Percentiles rank a stretch among this genome's conserved stretches.
These are phyloP conservation scores for Sugiyamaella chiloensis DNA, from an alignment of 805 yeast species.

Conservation along the genomic window DNA sequence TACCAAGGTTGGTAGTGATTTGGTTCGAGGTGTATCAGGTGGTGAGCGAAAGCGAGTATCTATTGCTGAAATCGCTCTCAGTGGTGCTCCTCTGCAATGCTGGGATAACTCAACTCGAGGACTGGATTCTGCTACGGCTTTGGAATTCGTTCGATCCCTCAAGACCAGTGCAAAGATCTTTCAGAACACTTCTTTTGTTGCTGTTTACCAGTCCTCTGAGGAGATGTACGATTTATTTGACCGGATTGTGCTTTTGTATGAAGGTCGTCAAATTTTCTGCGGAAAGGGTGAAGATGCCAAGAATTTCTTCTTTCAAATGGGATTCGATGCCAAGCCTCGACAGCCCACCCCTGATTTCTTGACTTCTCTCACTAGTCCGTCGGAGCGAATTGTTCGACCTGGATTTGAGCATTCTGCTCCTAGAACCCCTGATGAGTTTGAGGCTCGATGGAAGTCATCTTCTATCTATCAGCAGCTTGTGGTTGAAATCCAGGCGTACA, in stretches of 20 bases:
- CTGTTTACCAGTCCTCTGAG: slow-evolving; percentile 60
- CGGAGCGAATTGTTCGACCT: slow-evolving; percentile 43
- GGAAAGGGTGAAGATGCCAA: slow-evolving; percentile 48
- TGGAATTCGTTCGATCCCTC: slow-evolving; percentile 58
- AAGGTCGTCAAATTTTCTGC: slow-evolving; percentile 54
- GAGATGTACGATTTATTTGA: slow-evolving; percentile 53
- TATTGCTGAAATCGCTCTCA: slow-evolving; percentile 48
- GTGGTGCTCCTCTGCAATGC: slow-evolving; percentile 49
- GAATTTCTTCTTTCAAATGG: slow-evolving; percentile 50
- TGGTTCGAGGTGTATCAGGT: slow-evolving; percentile 56
- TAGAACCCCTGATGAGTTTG: slow-evolving; percentile 50
- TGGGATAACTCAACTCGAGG: slow-evolving; percentile 75
- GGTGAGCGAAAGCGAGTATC: slow-evolving; percentile 58
- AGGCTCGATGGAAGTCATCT: slow-evolving; percentile 48
- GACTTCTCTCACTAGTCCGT: slow-evolving; percentile 53
- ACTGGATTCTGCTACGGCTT: slow-evolving; percentile 66
- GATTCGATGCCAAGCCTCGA: slow-evolving; percentile 53
- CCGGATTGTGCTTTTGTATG: slow-evolving; percentile 51
- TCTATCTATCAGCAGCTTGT: slow-evolving; percentile 41
- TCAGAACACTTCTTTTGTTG: slow-evolving; percentile 54
- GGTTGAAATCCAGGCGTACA: slow-evolving; percentile 42
- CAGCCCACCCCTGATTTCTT: slow-evolving; percentile 60
- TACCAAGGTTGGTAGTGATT: slow-evolving; percentile 46
- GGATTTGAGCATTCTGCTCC: slow-evolving; percentile 53
- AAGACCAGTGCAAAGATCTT: slow-evolving; percentile 51